Evolutionary conservation across 31 red algal genomes (phyloP), one percentile per base, ranked within the genome.

Genomic region (Odonthalia washingtoniensis): DNA sequence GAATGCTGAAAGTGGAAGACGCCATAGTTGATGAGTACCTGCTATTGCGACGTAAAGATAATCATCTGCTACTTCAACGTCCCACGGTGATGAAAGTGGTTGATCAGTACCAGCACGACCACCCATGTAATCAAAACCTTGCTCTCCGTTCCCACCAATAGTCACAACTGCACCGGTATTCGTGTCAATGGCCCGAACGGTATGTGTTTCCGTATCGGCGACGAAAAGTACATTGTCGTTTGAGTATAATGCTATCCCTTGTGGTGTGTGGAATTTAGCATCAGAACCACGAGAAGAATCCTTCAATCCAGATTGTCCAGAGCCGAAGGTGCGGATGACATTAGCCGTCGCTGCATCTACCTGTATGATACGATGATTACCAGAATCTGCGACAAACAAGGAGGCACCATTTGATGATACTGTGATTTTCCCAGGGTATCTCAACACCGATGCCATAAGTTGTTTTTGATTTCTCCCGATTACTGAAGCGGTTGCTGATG

Each of bases 21-120:
- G 87, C 95, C 95, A 98, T 3, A 98, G 84, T 74, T 98, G 95
- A 68, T 98, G 92, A 1, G 91, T 93, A 36, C 95, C 95, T 30
- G 95, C 92, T 85, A 94, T 94, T 0, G 95, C 95, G 1, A 98
- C 89, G 60, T 90, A 92, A 24, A 94, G 52, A 9, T 61, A 34
- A 61, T 72, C 86, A 70, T 75, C 65, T 9, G 38, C 77, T 31
- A 94, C 65, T 46, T 87, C 87, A 60, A 87, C 85, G 78, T 93
- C 90, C 90, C 90, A 91, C 43, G 90, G 95, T 1, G 90, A 93
- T 1, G 87, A 93, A 41, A 97, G 65, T 1, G 44, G 67, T 74
- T 97, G 90, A 26, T 35, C 5, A 62, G 70, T 73, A 5, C 95
- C 95, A 26, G 87, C 78, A 40, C 69, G 72, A 6, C 90, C 95